These are phyloP conservation scores for Suillus weaverae DNA, from an alignment of 768 basidiomycete species.

Conservation along the genomic window DNA sequence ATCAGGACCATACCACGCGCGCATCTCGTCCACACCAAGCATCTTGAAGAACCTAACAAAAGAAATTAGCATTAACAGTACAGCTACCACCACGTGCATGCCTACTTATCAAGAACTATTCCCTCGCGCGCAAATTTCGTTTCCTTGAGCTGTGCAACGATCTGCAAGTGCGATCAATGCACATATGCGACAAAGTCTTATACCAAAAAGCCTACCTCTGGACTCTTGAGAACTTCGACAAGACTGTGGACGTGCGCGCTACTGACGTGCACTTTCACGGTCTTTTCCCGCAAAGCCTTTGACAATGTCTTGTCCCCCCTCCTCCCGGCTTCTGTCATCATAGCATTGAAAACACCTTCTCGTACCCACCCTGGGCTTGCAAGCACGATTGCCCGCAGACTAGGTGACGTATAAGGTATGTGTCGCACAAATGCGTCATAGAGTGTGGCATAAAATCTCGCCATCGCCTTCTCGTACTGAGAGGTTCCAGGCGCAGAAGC, in stretches of 20 bases:
- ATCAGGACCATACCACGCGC: constrained; percentile 98
- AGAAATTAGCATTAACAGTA: neutral
- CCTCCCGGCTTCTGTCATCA: constrained; percentile 76
- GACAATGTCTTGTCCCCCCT: constrained; percentile 84
- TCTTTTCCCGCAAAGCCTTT: constrained; percentile 75
- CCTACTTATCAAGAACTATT: constrained; percentile 82
- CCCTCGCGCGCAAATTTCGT: constrained; percentile 97
- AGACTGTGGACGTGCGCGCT: constrained; percentile 96
- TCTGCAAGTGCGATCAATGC: constrained; percentile 40
- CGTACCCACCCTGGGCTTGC: constrained; percentile 97
- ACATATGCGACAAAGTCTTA: neutral
- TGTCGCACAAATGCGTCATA: constrained; percentile 88
- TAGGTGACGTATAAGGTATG: constrained; percentile 75
- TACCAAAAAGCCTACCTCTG: constrained; percentile 62
- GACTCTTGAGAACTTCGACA: constrained; percentile 91
- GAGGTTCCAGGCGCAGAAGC: constrained; percentile 76
- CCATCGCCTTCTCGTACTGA: constrained; percentile 90
- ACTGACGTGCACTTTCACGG: constrained; percentile 86
- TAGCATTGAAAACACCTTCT: constrained; percentile 82
- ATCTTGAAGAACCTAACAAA: constrained; percentile 90
- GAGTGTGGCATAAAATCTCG: constrained; percentile 78
- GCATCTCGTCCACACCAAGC: constrained; percentile 90
- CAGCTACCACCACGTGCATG: neutral
- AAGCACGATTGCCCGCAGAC: constrained; percentile 87
- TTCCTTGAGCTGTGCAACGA: constrained; percentile 77